These are phyloP conservation scores for Aschersonia sp. DNA, from an alignment of 2,329 filamentous ascomycete species.

Conservation along the genomic window DNA sequence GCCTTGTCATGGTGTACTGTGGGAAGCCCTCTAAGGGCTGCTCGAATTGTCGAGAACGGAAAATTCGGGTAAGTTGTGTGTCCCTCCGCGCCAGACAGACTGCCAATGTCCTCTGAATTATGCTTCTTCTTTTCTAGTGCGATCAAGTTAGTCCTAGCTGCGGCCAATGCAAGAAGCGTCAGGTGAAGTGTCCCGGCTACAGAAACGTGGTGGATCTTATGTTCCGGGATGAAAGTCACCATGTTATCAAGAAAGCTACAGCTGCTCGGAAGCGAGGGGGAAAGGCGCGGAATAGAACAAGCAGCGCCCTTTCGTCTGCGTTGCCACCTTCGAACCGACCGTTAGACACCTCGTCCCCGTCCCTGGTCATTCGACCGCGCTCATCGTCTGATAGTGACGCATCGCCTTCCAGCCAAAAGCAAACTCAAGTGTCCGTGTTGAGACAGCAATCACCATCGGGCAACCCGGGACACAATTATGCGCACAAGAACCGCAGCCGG, in stretches of 20 bases:
- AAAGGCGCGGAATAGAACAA: slow-evolving; percentile 8
- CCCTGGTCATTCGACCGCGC: slow-evolving; percentile 2
- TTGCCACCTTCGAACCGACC: slow-evolving; percentile 1
- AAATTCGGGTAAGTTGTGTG: slow-evolving; percentile 33
- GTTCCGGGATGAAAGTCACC: slow-evolving; percentile 41
- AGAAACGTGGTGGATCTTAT: slow-evolving; percentile 40
- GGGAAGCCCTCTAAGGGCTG: slow-evolving; percentile 43
- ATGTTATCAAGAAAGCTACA: slow-evolving; percentile 38
- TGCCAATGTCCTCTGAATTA: neutral
- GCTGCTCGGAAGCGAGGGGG: slow-evolving; percentile 12
- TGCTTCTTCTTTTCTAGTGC: slow-evolving; percentile 22
- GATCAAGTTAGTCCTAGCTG: slow-evolving; percentile 36
- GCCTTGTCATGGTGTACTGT: slow-evolving; percentile 36
- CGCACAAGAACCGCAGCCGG: no score
- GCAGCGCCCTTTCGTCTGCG: neutral
- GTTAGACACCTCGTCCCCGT: slow-evolving; percentile 1
- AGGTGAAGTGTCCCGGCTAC: slow-evolving; percentile 38
- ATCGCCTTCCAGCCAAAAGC: slow-evolving; percentile 1
- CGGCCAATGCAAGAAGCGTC: slow-evolving; percentile 38
- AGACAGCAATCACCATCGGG: no score
- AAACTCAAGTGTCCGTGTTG: no score
- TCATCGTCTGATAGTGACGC: slow-evolving; percentile 1
- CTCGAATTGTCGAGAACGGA: slow-evolving; percentile 38
- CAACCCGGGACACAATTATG: no score
- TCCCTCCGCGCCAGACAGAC: neutral